Conservation (phyloP, 768 basidiomycete species). For the Suillus tomentosus region DNA sequence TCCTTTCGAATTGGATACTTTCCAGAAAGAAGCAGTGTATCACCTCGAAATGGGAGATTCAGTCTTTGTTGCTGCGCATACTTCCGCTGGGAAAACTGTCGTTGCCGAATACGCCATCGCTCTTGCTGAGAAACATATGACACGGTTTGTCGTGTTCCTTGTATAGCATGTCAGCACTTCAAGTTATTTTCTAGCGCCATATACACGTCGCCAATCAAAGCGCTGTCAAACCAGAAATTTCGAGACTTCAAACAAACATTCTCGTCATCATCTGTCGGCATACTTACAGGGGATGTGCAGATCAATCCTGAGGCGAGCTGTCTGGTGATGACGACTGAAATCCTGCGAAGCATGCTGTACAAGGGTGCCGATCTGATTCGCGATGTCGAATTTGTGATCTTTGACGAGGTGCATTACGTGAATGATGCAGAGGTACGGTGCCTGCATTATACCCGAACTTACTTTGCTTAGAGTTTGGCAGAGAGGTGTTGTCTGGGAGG, state of each 20-base stretch:
- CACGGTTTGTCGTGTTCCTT: slow-evolving; percentile 57
- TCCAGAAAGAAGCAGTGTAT: slow-evolving; percentile 98
- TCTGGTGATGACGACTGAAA: slow-evolving; percentile 98
- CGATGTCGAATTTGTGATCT: slow-evolving; percentile 99
- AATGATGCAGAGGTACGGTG: slow-evolving; percentile 90
- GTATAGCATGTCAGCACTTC: slow-evolving; percentile 18
- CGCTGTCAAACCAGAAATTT: slow-evolving; percentile 98
- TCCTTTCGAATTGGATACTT: slow-evolving; percentile 98
- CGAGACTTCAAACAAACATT: slow-evolving; percentile 98
- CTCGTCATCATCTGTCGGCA: slow-evolving; percentile 87
- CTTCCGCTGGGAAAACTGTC: slow-evolving; percentile 98
- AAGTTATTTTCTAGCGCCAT: slow-evolving; percentile 67
- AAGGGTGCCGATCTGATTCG: slow-evolving; percentile 98
- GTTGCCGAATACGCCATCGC: slow-evolving; percentile 99
- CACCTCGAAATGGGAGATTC: slow-evolving; percentile 97
- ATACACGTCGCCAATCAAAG: slow-evolving; percentile 98
- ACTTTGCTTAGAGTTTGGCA: slow-evolving; percentile 35
- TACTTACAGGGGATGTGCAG: slow-evolving; percentile 97
- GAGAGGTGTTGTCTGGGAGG: slow-evolving; percentile 99
- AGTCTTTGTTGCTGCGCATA: slow-evolving; percentile 99
- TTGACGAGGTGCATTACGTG: slow-evolving; percentile 99
- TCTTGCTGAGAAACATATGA: slow-evolving; percentile 97
- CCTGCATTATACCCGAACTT: slow-evolving; percentile 12
- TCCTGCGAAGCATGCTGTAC: slow-evolving; percentile 96
- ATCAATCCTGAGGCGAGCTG: slow-evolving; percentile 98